These are phyloP conservation scores for Pythium chondricola DNA, from an alignment of 352 stramenopile genomes.

Conservation along the genomic window DNA sequence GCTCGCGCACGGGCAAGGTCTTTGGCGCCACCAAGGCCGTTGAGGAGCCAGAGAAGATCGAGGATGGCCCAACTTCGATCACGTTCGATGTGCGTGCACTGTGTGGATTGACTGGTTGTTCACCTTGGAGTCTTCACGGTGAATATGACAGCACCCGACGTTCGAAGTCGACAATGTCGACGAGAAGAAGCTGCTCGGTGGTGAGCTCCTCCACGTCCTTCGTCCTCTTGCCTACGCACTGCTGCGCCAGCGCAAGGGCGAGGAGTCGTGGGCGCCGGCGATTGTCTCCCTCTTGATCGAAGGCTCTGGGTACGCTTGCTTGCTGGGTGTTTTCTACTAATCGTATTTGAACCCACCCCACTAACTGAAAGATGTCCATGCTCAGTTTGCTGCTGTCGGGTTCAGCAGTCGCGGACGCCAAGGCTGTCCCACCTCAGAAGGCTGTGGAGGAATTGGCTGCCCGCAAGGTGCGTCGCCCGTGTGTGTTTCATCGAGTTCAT, in stretches of 20 bases:
- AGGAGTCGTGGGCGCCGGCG: constrained; percentile 56
- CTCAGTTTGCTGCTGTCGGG: constrained; percentile 46
- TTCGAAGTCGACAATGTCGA: constrained; percentile 25
- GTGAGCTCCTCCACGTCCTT: constrained; percentile 74
- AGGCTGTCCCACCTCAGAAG: constrained; percentile 24
- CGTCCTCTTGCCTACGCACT: constrained; percentile 67
- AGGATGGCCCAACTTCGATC: constrained; percentile 31
- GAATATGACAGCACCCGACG: constrained; percentile 42
- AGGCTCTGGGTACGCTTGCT: constrained; percentile 35
- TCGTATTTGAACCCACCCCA: background rate
- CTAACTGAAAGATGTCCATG: background rate
- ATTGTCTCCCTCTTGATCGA: constrained; percentile 56
- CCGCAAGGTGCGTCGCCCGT: constrained; percentile 45
- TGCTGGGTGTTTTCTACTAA: background rate
- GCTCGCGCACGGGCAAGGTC: constrained; percentile 60
- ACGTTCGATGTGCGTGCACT: constrained; percentile 38
- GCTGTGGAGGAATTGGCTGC: constrained; percentile 47
- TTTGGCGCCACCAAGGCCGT: constrained; percentile 39
- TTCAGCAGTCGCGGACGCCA: constrained; percentile 37
- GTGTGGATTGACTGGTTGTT: background rate
- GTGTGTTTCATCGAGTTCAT: background rate
- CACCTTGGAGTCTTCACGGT: background rate
- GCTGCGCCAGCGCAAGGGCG: constrained; percentile 45
- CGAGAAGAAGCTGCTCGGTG: constrained; percentile 46
- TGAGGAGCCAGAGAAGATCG: constrained; percentile 4